Conservation (phyloP, 306 rosid genomes). For the Pachyrhizus erosus region DNA sequence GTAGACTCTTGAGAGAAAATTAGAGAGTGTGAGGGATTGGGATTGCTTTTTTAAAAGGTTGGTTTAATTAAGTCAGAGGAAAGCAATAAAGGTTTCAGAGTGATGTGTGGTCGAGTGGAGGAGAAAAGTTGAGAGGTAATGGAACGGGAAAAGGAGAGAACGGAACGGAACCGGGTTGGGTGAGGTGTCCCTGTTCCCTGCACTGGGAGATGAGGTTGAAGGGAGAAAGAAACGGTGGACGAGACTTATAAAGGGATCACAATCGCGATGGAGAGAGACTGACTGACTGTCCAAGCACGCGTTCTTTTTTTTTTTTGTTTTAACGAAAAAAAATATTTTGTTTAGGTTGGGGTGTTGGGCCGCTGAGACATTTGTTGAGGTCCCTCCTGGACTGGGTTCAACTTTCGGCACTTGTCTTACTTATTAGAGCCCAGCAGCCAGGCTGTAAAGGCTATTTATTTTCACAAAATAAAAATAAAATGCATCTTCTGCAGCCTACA, state of each 20-base stretch:
- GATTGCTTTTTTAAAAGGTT: too few relatives aligned
- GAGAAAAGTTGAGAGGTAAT: not conserved
- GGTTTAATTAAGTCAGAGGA: not conserved
- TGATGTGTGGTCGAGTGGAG: constrained; percentile 2
- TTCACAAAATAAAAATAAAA: not conserved
- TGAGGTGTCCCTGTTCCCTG: constrained; percentile 50
- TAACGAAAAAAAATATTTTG: not conserved
- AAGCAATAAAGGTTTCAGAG: not conserved
- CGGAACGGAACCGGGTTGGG: constrained; percentile 57
- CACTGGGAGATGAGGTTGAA: constrained; percentile 36
- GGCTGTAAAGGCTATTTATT: constrained; percentile 15
- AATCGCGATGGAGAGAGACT: not conserved
- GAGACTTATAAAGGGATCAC: constrained; percentile 58
- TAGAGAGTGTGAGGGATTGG: not conserved
- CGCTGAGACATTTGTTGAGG: not conserved
- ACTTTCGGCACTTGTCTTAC: not conserved
- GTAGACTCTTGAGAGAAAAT: constrained; percentile 6
- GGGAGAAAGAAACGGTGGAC: constrained; percentile 51
- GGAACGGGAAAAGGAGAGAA: not conserved
- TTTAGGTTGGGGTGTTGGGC: not conserved
- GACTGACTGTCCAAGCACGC: constrained; percentile 38
- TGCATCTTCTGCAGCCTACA: not conserved
- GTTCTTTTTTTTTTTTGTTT: not conserved
- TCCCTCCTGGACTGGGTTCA: constrained; percentile 3
- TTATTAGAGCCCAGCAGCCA: constrained; percentile 26